These are phyloP conservation scores for Chaetomium globosum DNA, from an alignment of 2,329 filamentous ascomycete species.

Conservation along the genomic window DNA sequence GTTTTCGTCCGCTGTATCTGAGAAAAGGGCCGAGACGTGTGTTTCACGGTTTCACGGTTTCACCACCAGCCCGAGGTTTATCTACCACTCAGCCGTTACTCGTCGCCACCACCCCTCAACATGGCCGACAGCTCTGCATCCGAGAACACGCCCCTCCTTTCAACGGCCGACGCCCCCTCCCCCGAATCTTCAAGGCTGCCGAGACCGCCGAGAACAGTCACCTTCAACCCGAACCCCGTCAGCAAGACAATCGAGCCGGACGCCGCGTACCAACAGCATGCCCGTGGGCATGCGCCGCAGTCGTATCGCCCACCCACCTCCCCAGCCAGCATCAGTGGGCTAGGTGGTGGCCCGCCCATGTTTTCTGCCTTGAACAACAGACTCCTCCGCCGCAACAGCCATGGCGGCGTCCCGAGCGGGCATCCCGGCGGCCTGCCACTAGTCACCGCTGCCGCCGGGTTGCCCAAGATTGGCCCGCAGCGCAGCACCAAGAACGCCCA, in stretches of 20 bases:
- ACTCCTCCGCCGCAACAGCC: constrained; percentile 81
- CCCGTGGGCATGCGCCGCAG: constrained; percentile 34
- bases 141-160: constrained; percentile 33
- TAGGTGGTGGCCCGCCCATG: constrained; percentile 56
- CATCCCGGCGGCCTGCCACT: constrained; percentile 39
- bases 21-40: constrained; percentile 12
- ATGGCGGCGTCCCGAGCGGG: constrained; percentile 60
- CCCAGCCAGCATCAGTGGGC: constrained; percentile 48
- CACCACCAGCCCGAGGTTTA: neutral
- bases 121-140: constrained; percentile 29
- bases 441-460: constrained; percentile 42
- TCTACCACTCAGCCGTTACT: neutral
- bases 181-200: constrained; percentile 37
- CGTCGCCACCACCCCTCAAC: neutral
- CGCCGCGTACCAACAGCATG: constrained; percentile 37
- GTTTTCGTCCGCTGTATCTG: neutral
- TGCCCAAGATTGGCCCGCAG: constrained; percentile 86
- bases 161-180: constrained; percentile 25
- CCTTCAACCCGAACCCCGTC: constrained; percentile 72
- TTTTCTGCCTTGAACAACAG: constrained; percentile 85
- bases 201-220: constrained; percentile 65
- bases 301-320: constrained; percentile 42
- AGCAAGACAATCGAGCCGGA: constrained; percentile 62
- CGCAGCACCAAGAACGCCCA: constrained; percentile 93
- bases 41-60: constrained; percentile 11